Base-by-base conservation (phyloP, 345 rosid species). In the Euclidium syriacum region DNA sequence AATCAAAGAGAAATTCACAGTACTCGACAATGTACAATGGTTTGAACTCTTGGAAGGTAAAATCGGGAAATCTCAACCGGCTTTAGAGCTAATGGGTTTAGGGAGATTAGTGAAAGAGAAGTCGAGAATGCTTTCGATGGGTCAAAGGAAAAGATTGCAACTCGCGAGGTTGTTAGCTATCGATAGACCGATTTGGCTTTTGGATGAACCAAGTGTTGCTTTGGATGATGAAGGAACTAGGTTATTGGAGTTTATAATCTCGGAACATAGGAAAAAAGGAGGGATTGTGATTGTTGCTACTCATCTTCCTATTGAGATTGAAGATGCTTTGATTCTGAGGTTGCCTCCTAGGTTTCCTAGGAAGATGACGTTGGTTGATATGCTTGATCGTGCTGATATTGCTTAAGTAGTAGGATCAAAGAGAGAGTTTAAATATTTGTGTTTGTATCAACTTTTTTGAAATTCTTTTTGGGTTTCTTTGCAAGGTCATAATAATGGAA, bases 151-250 rank as follows among this genome's bases (percentile, higher is more conserved):
- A 74, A 77, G 94, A 70, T 73, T 92, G 71, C 98, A 89, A 63
- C 85, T 89, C 14, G 96, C 95, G 0, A 83, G 95, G 77, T 60
- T 85, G 50, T 73, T 89, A 1, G 95, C 96, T 1, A 82, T 92
- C 6, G 96, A 92, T 42, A 62, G 95, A 23, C 98, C 94, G 3
- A 92, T 92, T 25, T 92, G 95, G 96, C 74, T 89, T 53, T 79
- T 92, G 10, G 95, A 92, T 3, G 91, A 92, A 63, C 97, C 94
- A 11, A 89, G 95, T 0, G 91, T 89, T 63, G 95, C 97, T 3
- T 71, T 92, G 56, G 97, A 92, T 62, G 80, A 77, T 22, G 90
- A 92, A 5, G 96, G 98, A 49, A 83, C 79, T 73, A 83, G 77
- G 70, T 47, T 92, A 73, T 86, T 87, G 0, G 94, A 92, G 74